These are phyloP conservation scores for Mortierella sp. DNA, from an alignment of 371 early-diverging fungal genomes.

Conservation along the genomic window DNA sequence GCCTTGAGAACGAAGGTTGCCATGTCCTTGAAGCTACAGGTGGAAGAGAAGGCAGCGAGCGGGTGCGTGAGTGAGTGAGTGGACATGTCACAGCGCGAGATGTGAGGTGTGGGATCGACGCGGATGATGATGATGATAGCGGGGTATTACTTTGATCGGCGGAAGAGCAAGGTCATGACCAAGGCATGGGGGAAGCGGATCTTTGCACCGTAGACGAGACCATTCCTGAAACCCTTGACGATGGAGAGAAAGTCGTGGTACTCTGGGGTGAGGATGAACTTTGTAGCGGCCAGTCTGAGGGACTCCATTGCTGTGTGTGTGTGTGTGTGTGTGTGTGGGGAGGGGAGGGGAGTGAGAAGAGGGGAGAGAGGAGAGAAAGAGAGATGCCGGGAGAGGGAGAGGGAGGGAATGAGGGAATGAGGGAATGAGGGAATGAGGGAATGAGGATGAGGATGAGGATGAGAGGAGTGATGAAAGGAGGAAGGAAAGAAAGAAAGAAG, in stretches of 20 bases:
- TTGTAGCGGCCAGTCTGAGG: slow-evolving; percentile 58
- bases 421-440: slow-evolving; percentile 4
- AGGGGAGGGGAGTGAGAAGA: background rate
- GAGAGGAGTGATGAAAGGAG: background rate
- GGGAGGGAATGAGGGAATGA: background rate
- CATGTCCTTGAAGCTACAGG: slow-evolving; percentile 74
- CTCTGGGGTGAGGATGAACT: slow-evolving; percentile 74
- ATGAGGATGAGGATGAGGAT: background rate
- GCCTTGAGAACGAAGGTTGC: slow-evolving; percentile 81
- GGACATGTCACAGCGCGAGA: background rate
- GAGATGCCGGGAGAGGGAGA: too few relatives aligned
- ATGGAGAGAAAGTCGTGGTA: slow-evolving; percentile 87
- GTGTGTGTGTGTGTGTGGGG: slow-evolving; percentile 1
- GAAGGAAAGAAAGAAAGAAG: background rate
- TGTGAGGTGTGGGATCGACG: background rate
- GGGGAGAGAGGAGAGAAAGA: background rate
- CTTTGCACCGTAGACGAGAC: slow-evolving; percentile 96
- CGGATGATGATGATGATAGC: background rate
- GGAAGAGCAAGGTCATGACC: slow-evolving; percentile 97
- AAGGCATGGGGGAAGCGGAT: slow-evolving; percentile 97
- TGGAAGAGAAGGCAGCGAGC: background rate
- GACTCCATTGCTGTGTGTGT: too few relatives aligned
- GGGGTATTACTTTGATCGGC: slow-evolving; percentile 78
- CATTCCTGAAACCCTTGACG: slow-evolving; percentile 95
- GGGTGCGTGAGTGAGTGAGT: background rate